Evolutionary conservation across 2,329 filamentous ascomycete genomes (phyloP).

Genomic region (Hypoxylon sp.): DNA sequence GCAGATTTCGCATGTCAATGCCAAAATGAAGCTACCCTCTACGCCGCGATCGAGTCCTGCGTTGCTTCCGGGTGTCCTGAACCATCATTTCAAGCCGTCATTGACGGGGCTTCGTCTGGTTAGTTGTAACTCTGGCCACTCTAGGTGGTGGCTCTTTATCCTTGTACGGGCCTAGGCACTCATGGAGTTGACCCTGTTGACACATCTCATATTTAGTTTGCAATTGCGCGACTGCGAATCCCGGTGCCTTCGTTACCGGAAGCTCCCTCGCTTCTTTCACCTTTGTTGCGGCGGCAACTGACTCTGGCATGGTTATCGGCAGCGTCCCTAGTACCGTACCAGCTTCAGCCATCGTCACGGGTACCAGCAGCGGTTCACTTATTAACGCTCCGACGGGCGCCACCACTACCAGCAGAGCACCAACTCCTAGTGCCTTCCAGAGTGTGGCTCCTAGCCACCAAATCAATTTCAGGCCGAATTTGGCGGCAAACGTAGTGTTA

Average conservation of each 20-base stretch:
- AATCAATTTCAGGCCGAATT: neutral
- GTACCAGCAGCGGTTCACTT: too few species aligned
- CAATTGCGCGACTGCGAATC: slow-evolving; percentile 17
- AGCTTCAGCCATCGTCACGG: neutral
- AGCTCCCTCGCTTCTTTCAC: slow-evolving; percentile 16
- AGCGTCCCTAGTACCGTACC: neutral
- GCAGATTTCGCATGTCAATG: slow-evolving; percentile 54
- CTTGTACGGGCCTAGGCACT: neutral
- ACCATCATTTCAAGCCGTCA: slow-evolving; percentile 49
- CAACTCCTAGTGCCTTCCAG: slow-evolving; percentile 6
- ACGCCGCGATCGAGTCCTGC: slow-evolving; percentile 52
- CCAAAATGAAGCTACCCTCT: slow-evolving; percentile 49
- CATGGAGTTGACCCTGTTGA: neutral
- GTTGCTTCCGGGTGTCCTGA: slow-evolving; percentile 48
- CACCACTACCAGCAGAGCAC: neutral
- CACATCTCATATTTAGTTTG: slow-evolving; percentile 8
- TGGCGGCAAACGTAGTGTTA: neutral
- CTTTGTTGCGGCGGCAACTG: neutral
- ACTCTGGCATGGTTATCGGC: neutral
- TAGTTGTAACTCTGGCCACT: slow-evolving; percentile 13
- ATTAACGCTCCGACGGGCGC: slow-evolving; percentile 2
- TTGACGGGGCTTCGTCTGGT: slow-evolving; percentile 51
- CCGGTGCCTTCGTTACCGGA: neutral
- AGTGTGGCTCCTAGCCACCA: neutral
- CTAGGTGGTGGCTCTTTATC: neutral